Evolutionary conservation across 257 asterid genomes (phyloP), one percentile per base, ranked within the genome.

Genomic region (Linaria vulgaris): DNA sequence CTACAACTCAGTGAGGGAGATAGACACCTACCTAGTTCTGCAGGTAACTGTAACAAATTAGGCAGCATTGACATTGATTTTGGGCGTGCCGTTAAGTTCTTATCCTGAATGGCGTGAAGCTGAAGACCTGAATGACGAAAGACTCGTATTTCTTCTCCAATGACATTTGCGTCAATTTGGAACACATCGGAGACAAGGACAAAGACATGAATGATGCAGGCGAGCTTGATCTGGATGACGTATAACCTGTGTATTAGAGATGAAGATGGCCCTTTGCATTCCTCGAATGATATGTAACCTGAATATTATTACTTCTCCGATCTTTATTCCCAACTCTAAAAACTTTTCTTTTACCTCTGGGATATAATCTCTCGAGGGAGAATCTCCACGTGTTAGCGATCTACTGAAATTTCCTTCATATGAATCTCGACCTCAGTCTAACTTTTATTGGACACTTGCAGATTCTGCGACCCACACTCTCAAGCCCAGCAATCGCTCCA

Each of bases 401-500:
- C 64, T 76, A 38, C 22, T 45, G 13, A 48, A 51, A 39, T 60
- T 54, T 60, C 57, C 61, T 66, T 57, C 71, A 64, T 14, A 8
- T 50, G 43, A 57, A 47, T 67, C 76, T 63, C 39, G 75, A 61
- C 54, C 45, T 50, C 71, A 66, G 34, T 6, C 34, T 74, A 21
- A 46, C 56, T 57, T 72, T 61, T 30, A 37, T 43, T 14, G 79
- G 72, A 64, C 81, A 79, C 25, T 47, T 54, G 55, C 38, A 46
- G 70, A 66, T 69, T 56, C 57, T 59, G 64, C 73, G 80, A 41
- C 80, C 84, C 56, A 64, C 72, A 57, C 78, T 73, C 37, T 78
- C 84, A 63, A 75, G 69, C 12, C 22, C 27, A 64, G 74, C 82
- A 77, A 69, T 65, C 49, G 24, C 49, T 66, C 22, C 25, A 34